phyloP scores from a whole-genome alignment of 1,139 yeast species.

The Kluyveromyces sp. region DNA sequence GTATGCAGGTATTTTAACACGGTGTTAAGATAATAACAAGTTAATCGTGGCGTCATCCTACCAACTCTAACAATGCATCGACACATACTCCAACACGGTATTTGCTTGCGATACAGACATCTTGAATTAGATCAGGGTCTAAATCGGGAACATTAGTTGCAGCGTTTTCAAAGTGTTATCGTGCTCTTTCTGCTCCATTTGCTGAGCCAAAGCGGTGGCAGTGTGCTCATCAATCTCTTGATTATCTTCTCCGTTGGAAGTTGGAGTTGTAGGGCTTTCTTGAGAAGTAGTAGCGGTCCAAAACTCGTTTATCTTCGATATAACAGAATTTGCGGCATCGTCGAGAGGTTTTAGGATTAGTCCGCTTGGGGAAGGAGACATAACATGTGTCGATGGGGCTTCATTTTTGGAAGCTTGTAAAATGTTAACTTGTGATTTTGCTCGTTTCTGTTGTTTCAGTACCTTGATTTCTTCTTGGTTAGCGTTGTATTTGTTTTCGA shows the following conservation, averaged over 20 bases:
- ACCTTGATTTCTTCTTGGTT: constrained; percentile 17
- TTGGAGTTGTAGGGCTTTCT: constrained; percentile 1
- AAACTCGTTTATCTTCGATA: constrained; percentile 22
- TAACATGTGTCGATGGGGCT: neutral
- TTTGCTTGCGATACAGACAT: constrained; percentile 59
- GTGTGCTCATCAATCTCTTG: constrained; percentile 7
- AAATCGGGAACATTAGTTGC: constrained; percentile 63
- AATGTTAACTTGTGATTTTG: too few species aligned
- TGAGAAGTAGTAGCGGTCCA: constrained; percentile 10
- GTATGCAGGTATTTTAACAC: too few species aligned
- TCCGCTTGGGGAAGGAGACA: constrained; percentile 11
- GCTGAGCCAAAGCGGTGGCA: constrained; percentile 13
- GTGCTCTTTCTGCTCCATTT: constrained; percentile 33
- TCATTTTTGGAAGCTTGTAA: neutral
- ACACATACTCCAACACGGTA: constrained; percentile 70
- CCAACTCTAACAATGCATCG: constrained; percentile 46
- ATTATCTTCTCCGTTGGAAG: neutral
- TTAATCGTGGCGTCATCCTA: constrained; percentile 4
- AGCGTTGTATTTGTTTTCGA: constrained; percentile 42
- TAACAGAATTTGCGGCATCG: constrained; percentile 23
- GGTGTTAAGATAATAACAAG: too few species aligned
- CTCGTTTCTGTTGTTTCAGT: neutral
- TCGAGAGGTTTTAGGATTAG: constrained; percentile 23
- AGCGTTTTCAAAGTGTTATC: constrained; percentile 41
- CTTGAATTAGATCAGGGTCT: constrained; percentile 61